phyloP scores from a whole-genome alignment of 306 rosid genomes.

The Cucurbita ficifolia region DNA sequence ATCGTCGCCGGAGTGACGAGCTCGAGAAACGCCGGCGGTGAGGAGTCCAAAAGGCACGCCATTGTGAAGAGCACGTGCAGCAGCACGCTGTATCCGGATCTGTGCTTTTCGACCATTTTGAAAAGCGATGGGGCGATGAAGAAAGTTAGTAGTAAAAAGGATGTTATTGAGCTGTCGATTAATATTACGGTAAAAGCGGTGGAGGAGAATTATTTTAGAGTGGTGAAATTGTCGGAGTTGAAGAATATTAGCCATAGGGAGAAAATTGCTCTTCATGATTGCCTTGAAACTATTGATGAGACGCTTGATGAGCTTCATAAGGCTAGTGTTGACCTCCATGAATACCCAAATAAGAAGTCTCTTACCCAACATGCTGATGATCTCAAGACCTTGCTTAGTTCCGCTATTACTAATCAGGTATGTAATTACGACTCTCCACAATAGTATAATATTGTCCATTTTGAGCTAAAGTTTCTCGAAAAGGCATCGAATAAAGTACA shows the following conservation, averaged over 20 bases:
- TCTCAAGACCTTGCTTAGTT: slow-evolving; percentile 49
- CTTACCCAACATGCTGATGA: slow-evolving; percentile 51
- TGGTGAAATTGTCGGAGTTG: slow-evolving; percentile 18
- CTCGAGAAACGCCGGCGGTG: slow-evolving; percentile 2
- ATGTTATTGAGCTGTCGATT: slow-evolving; percentile 35
- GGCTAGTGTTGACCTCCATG: slow-evolving; percentile 22
- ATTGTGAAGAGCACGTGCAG: slow-evolving; percentile 46
- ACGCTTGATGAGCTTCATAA: slow-evolving; percentile 51
- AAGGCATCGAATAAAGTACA: too few species aligned
- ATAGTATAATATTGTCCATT: too few species aligned
- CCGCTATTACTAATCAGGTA: slow-evolving; percentile 62
- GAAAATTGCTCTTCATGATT: slow-evolving; percentile 53
- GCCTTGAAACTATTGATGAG: slow-evolving; percentile 49
- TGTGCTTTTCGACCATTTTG: slow-evolving; percentile 55
- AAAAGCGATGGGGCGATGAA: slow-evolving; percentile 10
- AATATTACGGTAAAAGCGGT: slow-evolving; percentile 40
- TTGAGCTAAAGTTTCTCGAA: too few species aligned
- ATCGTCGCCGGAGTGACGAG: slow-evolving; percentile 26
- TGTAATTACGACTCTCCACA: too few species aligned
- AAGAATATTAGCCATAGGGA: slow-evolving; percentile 34
- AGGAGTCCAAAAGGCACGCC: slow-evolving; percentile 20
- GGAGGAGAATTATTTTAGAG: slow-evolving; percentile 24
- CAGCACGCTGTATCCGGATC: slow-evolving; percentile 48
- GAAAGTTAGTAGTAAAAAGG: slow-evolving; percentile 24
- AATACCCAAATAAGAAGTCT: slow-evolving; percentile 34